phyloP scores from a whole-genome alignment of 2,329 filamentous ascomycete species.

The Aspergillus piperis region DNA sequence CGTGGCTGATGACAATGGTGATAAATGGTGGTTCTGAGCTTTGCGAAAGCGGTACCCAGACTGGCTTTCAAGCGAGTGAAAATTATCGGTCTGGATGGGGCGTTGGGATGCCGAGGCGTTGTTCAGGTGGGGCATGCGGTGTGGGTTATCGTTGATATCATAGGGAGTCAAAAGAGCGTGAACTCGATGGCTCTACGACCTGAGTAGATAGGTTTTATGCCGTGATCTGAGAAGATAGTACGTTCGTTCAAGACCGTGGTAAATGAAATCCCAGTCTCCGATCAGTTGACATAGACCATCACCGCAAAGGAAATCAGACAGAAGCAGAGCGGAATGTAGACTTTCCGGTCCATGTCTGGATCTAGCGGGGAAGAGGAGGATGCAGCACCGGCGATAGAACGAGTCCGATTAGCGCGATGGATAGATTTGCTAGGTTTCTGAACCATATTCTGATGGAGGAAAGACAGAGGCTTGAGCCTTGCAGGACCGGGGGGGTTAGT shows the following conservation, averaged over 20 bases:
- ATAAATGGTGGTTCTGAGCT: background rate
- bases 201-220: background rate
- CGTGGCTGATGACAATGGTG: background rate
- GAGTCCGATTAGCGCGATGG: constrained; percentile 15
- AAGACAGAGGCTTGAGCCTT: background rate
- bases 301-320: constrained; percentile 42
- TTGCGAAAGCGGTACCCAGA: background rate
- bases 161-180: background rate
- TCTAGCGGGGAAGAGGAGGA: constrained; percentile 12
- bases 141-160: background rate
- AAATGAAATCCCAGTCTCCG: background rate
- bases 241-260: background rate
- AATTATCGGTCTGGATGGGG: background rate
- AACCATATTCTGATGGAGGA: constrained; percentile 16
- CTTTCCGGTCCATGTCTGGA: constrained; percentile 36
- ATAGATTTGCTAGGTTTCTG: constrained; percentile 18
- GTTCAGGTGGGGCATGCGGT: background rate
- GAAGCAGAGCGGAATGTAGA: constrained; percentile 41
- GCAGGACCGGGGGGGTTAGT: background rate
- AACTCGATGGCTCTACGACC: background rate
- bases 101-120: background rate
- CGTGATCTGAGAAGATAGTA: background rate
- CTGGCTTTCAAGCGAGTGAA: background rate
- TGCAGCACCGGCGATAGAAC: constrained; percentile 13
- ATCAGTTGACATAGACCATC: constrained; percentile 37